Evolutionary conservation across 345 rosid genomes (phyloP).

Genomic region (Eucalyptus leucophloia): DNA sequence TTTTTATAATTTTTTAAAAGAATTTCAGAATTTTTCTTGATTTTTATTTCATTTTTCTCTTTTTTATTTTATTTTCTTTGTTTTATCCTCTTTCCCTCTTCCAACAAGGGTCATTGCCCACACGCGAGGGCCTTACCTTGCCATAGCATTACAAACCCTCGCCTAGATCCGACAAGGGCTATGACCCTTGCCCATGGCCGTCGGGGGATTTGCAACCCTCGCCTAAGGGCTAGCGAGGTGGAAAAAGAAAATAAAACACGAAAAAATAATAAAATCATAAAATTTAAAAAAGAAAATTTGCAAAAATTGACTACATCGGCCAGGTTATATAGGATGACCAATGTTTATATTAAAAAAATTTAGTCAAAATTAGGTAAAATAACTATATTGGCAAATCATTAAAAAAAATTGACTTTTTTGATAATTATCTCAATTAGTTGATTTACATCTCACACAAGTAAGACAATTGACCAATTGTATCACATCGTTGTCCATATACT

Average conservation of each 20-base stretch:
- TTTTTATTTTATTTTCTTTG: neutral
- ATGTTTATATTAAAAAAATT: rapidly evolving
- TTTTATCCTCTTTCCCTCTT: neutral
- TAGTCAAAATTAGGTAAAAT: neutral
- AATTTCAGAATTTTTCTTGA: neutral
- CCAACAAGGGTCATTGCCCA: too few relatives aligned
- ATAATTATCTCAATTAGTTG: neutral
- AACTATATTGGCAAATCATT: neutral
- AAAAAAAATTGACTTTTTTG: neutral
- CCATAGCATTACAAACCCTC: neutral
- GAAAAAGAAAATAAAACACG: neutral
- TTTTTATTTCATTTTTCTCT: neutral
- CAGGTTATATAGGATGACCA: rapidly evolving
- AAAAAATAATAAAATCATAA: neutral
- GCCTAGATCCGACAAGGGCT: rapidly evolving
- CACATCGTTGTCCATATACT: neutral
- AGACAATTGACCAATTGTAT: neutral
- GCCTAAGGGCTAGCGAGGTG: neutral
- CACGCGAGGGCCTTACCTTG: neutral
- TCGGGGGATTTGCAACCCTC: neutral
- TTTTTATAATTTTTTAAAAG: too few relatives aligned
- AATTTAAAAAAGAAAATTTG: neutral
- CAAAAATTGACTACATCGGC: neutral
- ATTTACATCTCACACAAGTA: neutral
- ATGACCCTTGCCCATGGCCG: rapidly evolving